Base-by-base conservation (phyloP, 306 rosid species). In the Mimosa bimucronata region DNA sequence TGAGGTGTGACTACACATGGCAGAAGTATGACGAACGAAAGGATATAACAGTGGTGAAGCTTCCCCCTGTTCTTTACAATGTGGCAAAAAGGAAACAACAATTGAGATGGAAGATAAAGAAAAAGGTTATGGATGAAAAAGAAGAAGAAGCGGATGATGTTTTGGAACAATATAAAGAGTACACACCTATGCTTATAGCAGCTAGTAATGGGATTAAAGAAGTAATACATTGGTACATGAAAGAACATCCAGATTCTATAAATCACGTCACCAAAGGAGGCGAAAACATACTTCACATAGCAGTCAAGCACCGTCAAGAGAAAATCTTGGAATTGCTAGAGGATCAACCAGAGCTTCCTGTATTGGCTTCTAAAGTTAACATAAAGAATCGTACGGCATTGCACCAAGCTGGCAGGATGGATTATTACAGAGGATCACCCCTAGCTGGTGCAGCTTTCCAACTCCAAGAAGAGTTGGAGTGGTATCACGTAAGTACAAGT, bases 391-490 rank as follows among this genome's bases (percentile, higher is more conserved):
- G 62, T 13, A 83, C 83, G 6, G 23, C 80, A 11, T 77, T 87
- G 77, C 88, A 87, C 79, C 82, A 82, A 7, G 81, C 61, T 9
- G 81, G 81, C 0, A 21, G 28, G 48, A 37, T 72, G 57, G 61
- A 40, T 9, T 42, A 21, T 38, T 71, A 66, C 6, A 30, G 29
- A 9, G 78, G 65, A 18, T 46, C 70, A 5, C 29, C 44, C 18
- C 57, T 21, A 6, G 23, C 84, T 61, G 84, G 74, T 73, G 79
- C 69, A 2, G 85, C 86, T 8, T 72, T 87, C 68, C 88, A 87
- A 41, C 74, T 87, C 37, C 87, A 87, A 65, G 80, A 77, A 0
- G 90, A 82, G 68, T 45, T 87, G 42, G 46, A 21, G 0, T 87
- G 87, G 88, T 74, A 69, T 1, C 53, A 66, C 79, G 90, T 85